Conservation (phyloP, 2,329 filamentous ascomycete genomes). For the Talaromyces verruculosus region DNA sequence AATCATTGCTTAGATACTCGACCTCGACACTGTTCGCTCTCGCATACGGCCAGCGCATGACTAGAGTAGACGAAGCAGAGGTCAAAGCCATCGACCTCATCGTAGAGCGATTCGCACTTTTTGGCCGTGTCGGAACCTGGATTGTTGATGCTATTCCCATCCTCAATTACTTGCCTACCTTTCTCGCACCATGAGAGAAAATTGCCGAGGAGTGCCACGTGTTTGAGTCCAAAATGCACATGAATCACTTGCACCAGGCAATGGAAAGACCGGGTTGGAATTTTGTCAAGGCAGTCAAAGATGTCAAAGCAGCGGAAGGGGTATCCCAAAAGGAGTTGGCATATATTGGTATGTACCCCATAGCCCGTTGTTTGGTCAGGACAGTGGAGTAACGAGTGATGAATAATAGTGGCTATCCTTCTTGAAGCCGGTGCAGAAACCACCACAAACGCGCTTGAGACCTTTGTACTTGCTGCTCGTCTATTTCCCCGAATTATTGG, state of each 20-base stretch:
- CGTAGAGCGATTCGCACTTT: constrained; percentile 33
- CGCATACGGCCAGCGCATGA: constrained; percentile 52
- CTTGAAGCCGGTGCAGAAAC: background rate
- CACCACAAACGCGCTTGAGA: background rate
- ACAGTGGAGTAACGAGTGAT: background rate
- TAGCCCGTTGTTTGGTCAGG: background rate
- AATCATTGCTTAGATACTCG: background rate
- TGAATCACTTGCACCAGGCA: background rate
- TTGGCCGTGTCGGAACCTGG: background rate
- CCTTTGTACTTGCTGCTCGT: background rate
- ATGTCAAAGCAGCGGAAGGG: background rate
- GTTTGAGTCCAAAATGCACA: constrained; percentile 20
- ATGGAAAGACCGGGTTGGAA: constrained; percentile 24
- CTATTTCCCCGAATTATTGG: background rate
- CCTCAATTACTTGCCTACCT: constrained; percentile 9
- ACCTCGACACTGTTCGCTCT: constrained; percentile 42
- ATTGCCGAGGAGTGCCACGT: constrained; percentile 23
- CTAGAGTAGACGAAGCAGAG: constrained; percentile 40
- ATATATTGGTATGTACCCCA: background rate
- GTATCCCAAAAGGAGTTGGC: background rate
- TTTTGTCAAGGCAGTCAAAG: background rate
- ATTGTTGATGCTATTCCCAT: constrained; percentile 12
- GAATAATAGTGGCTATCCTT: background rate
- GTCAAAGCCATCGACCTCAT: constrained; percentile 21
- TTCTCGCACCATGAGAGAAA: constrained; percentile 20